Percentiles rank a stretch among this genome's conserved stretches.
Evolutionary conservation across 495 filamentous ascomycete genomes (phyloP).

Genomic region (Lindgomyces ingoldianus): DNA sequence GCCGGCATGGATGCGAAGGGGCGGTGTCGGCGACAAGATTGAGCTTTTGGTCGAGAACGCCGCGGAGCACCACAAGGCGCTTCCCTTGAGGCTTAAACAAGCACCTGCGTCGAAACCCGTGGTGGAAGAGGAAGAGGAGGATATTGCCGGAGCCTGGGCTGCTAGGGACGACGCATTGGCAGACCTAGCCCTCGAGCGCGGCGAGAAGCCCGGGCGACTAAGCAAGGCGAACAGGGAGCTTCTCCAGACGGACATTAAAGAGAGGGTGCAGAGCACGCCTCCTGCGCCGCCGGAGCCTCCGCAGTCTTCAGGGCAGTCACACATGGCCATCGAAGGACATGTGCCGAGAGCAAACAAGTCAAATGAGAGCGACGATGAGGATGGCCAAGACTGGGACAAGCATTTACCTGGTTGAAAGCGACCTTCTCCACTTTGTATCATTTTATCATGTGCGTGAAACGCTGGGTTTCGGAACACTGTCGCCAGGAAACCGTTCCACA

Average conservation of each 20-base stretch:
- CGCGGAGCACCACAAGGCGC: conserved; percentile 21
- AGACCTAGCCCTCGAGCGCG: conserved; percentile 58
- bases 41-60: conserved; percentile 40
- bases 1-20: conserved; percentile 69
- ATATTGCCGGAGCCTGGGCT: conserved; percentile 38
- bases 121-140: conserved; percentile 36
- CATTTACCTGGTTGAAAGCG: conserved; percentile 19
- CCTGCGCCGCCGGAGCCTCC: conserved; percentile 7
- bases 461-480: too few species aligned
- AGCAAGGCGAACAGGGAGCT: conserved; percentile 29
- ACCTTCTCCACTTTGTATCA: neutral
- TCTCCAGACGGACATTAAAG: conserved; percentile 23
- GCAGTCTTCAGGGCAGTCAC: conserved; percentile 5
- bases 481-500: too few species aligned
- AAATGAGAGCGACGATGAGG: conserved; percentile 13
- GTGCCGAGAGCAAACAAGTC: conserved; percentile 16
- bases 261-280: conserved; percentile 13
- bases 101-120: conserved; percentile 16
- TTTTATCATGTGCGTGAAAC: neutral
- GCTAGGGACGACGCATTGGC: conserved; percentile 33
- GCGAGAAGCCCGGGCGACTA: conserved; percentile 43
- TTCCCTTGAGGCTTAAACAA: conserved; percentile 28
- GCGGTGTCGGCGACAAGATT: conserved; percentile 29
- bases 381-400: conserved; percentile 32
- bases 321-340: conserved; percentile 38